Evolutionary conservation across 768 basidiomycete species (phyloP).

Genomic region (Rubroboletus pulcherrimus): DNA sequence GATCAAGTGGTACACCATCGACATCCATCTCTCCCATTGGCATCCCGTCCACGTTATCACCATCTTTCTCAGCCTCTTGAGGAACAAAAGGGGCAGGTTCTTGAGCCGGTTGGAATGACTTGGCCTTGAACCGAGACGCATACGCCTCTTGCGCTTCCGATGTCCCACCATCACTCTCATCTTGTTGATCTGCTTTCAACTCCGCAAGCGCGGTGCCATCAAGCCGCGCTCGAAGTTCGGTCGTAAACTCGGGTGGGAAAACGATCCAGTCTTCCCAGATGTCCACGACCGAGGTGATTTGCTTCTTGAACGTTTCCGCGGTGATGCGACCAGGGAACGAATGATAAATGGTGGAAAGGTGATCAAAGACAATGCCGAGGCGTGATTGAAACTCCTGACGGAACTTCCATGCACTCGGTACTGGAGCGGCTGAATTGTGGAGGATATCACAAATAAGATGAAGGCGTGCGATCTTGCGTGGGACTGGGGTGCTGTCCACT

Average conservation of each 20-base stretch:
- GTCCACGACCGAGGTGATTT: slow-evolving; percentile 84
- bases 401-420: slow-evolving; percentile 97
- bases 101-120: slow-evolving; percentile 71
- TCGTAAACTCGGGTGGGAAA: slow-evolving; percentile 83
- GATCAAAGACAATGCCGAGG: slow-evolving; percentile 93
- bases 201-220: slow-evolving; percentile 50
- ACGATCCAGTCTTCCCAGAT: slow-evolving; percentile 99
- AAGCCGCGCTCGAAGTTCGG: slow-evolving; percentile 66
- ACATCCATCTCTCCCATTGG: slow-evolving; percentile 48
- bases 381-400: slow-evolving; percentile 90
- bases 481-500: slow-evolving; percentile 93
- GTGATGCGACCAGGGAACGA: slow-evolving; percentile 96
- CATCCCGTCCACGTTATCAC: slow-evolving; percentile 51
- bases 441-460: slow-evolving; percentile 97
- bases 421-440: slow-evolving; percentile 90
- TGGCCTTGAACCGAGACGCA: slow-evolving; percentile 70
- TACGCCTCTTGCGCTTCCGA: slow-evolving; percentile 33
- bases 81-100: slow-evolving; percentile 28
- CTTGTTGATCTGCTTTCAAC: slow-evolving; percentile 27
- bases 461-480: slow-evolving; percentile 91
- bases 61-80: slow-evolving; percentile 34
- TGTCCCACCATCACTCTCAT: slow-evolving; percentile 12
- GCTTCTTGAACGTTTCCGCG: slow-evolving; percentile 92
- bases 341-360: slow-evolving; percentile 89
- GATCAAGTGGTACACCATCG: slow-evolving; percentile 45